phyloP scores from a whole-genome alignment of 2,329 filamentous ascomycete genomes.

The Venturia pyrina region DNA sequence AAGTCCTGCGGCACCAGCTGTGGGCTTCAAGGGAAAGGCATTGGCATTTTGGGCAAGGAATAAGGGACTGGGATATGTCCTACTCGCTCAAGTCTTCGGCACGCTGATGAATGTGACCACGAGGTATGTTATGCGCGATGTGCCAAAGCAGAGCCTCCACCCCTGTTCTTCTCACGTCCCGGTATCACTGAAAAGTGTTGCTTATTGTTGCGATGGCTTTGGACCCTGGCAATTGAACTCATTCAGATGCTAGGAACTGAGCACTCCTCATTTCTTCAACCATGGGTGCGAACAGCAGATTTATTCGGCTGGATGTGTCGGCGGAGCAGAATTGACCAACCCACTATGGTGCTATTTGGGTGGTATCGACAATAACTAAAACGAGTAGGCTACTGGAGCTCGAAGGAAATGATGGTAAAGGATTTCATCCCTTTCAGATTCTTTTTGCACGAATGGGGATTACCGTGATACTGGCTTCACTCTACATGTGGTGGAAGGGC shows the following conservation, averaged over 20 bases:
- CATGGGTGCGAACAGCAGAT: not conserved
- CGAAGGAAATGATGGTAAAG: conserved; percentile 53
- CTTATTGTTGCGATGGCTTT: not conserved
- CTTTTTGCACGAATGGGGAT: conserved; percentile 71
- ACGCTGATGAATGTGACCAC: conserved; percentile 78
- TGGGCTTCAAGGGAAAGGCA: conserved; percentile 19
- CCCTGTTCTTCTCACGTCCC: not conserved
- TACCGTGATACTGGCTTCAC: conserved; percentile 54
- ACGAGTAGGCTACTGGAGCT: conserved; percentile 49
- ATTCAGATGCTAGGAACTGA: not conserved
- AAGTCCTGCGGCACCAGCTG: conserved; percentile 16
- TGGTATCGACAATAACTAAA: not conserved
- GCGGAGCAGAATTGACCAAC: not conserved
- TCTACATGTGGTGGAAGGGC: conserved; percentile 64
- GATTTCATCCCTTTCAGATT: conserved; percentile 73
- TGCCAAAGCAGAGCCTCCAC: not conserved
- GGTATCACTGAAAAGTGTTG: not conserved
- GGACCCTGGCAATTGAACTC: not conserved
- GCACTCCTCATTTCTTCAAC: not conserved
- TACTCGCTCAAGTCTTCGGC: conserved; percentile 70
- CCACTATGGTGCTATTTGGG: not conserved
- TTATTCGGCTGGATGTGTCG: not conserved
- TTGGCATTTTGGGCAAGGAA: conserved; percentile 51
- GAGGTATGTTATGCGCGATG: conserved; percentile 27
- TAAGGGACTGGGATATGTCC: conserved; percentile 62